Conservation (phyloP, 176 grass and related monocot genomes). For the Poa annua region DNA sequence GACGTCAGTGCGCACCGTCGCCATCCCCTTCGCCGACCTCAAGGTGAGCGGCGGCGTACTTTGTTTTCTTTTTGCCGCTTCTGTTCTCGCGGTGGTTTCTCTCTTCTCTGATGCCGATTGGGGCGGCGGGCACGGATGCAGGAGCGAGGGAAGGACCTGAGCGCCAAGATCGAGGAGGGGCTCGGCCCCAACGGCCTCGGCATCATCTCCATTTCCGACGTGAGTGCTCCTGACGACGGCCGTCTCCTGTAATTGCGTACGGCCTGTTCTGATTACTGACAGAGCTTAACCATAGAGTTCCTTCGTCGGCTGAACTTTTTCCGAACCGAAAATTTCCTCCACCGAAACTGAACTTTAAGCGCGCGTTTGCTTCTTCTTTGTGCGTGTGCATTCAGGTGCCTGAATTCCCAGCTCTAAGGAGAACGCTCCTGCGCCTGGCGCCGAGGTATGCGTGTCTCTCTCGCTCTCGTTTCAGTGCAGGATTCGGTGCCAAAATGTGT, state of each 20-base stretch:
- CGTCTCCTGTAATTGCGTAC: background rate
- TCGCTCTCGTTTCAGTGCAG: background rate
- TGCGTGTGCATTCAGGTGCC: constrained; percentile 53
- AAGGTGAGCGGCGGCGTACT: constrained; percentile 37
- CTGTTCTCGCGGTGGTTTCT: background rate
- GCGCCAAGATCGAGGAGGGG: constrained; percentile 82
- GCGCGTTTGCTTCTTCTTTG: background rate
- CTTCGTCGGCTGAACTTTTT: background rate
- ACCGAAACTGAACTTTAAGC: background rate
- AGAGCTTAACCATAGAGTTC: background rate
- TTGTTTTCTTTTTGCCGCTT: background rate
- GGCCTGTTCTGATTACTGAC: background rate
- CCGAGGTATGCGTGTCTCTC: constrained; percentile 57
- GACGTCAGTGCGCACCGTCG: constrained; percentile 52
- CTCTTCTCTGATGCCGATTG: constrained; percentile 3
- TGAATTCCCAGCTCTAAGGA: constrained; percentile 64
- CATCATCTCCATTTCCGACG: constrained; percentile 85
- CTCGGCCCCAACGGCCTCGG: constrained; percentile 78
- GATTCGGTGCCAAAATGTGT: background rate
- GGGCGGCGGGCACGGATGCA: constrained; percentile 37
- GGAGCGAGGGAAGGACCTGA: constrained; percentile 74
- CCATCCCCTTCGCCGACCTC: constrained; percentile 78
- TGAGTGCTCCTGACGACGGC: constrained; percentile 32
- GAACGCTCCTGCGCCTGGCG: constrained; percentile 65
- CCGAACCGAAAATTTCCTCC: background rate